Conservation (phyloP, 345 rosid genomes). For the Barbarea vulgaris region DNA sequence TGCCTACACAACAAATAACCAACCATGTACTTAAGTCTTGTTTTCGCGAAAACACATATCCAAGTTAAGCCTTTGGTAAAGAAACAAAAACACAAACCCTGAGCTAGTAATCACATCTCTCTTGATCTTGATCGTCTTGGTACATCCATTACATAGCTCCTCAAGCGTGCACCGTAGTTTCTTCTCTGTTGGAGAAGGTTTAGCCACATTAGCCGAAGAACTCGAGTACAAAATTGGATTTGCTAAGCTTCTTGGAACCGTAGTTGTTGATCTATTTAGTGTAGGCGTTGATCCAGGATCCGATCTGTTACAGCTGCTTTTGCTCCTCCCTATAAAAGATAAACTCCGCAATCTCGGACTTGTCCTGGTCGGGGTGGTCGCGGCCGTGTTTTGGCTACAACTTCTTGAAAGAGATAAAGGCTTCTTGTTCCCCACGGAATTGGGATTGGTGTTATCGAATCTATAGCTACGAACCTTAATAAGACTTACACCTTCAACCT, state of each 20-base stretch:
- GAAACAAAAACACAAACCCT: constrained; percentile 58
- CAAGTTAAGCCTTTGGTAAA: not conserved
- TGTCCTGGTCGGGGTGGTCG: not conserved
- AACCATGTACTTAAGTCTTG: not conserved
- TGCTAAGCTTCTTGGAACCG: constrained; percentile 37
- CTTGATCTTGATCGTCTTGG: constrained; percentile 69
- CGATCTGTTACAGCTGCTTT: constrained; percentile 45
- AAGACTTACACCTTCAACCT: constrained; percentile 39
- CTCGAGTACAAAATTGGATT: constrained; percentile 76
- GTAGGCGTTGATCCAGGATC: constrained; percentile 33
- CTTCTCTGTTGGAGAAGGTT: constrained; percentile 63
- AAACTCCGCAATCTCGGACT: constrained; percentile 17
- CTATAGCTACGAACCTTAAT: constrained; percentile 44
- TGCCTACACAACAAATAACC: constrained; percentile 24
- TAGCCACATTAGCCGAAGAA: constrained; percentile 54
- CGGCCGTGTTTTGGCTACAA: constrained; percentile 41
- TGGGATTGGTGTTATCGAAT: constrained; percentile 26
- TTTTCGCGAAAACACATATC: not conserved
- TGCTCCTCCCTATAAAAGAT: constrained; percentile 39
- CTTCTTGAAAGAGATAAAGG: constrained; percentile 46
- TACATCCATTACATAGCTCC: constrained; percentile 78
- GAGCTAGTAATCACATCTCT: constrained; percentile 65
- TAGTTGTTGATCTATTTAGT: constrained; percentile 45
- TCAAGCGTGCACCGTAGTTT: constrained; percentile 80
- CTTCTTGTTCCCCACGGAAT: constrained; percentile 15